These are phyloP conservation scores for Erodium texanum DNA, from an alignment of 441 rosid species.

Conservation along the genomic window DNA sequence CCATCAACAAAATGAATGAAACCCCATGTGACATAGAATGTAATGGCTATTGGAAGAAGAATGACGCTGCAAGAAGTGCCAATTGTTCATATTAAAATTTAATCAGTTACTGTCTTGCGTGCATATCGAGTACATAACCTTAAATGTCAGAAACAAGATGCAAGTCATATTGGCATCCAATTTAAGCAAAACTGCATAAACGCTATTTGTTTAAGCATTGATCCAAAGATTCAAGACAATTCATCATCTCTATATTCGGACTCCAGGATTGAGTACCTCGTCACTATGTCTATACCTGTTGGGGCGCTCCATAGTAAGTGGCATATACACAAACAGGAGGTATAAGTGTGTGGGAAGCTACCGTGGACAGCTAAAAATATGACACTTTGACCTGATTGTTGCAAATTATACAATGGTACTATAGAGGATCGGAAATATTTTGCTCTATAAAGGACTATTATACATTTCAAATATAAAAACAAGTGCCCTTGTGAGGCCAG, in stretches of 20 bases:
- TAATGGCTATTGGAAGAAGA: constrained; percentile 33
- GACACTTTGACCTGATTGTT: no score
- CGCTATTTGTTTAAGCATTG: constrained; percentile 1
- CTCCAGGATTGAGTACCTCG: background rate
- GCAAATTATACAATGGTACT: background rate
- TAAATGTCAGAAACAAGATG: background rate
- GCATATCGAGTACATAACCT: background rate
- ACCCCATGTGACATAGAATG: constrained; percentile 34
- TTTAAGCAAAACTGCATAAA: background rate
- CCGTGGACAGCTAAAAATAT: no score
- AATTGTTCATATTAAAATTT: constrained; percentile 4
- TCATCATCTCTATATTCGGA: background rate
- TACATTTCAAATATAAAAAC: no score
- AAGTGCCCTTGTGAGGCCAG: no score
- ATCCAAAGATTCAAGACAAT: background rate
- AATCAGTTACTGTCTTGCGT: background rate
- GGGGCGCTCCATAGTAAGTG: background rate
- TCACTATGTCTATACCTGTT: background rate
- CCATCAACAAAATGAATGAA: constrained; percentile 36
- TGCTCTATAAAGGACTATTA: background rate
- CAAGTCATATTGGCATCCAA: background rate
- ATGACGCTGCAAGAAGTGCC: constrained; percentile 30
- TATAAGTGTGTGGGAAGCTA: no score
- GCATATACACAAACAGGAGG: background rate
- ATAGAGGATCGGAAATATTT: no score